phyloP scores from a whole-genome alignment of 129 eudicot genomes.

The Helianthus tuberosus region DNA sequence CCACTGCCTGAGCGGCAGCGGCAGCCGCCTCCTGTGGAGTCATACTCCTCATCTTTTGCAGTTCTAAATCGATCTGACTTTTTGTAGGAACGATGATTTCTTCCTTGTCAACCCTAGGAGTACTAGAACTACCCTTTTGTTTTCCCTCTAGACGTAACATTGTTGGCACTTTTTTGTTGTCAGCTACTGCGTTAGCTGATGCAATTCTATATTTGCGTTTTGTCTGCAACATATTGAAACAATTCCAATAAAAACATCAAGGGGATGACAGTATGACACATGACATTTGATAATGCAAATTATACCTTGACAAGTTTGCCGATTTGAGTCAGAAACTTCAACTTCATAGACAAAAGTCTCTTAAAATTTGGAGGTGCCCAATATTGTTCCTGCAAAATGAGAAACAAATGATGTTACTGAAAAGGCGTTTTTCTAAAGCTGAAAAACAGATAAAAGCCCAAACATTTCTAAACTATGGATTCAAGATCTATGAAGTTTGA shows the following conservation, averaged over 20 bases:
- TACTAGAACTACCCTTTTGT: slow-evolving; percentile 32
- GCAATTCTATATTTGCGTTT: slow-evolving; percentile 77
- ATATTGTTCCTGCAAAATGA: slow-evolving; percentile 69
- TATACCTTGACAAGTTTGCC: slow-evolving; percentile 85
- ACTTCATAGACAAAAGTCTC: slow-evolving; percentile 77
- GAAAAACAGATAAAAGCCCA: not conserved
- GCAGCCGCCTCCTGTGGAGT: slow-evolving; percentile 94
- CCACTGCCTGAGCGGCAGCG: slow-evolving; percentile 93
- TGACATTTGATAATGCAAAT: slow-evolving; percentile 8
- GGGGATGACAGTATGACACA: not conserved
- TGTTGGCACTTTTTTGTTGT: slow-evolving; percentile 55
- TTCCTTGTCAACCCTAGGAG: slow-evolving; percentile 50
- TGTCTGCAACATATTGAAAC: slow-evolving; percentile 36
- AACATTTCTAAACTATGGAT: not conserved
- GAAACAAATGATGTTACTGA: not conserved
- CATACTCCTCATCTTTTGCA: slow-evolving; percentile 88
- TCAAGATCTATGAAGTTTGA: not conserved
- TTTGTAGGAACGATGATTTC: slow-evolving; percentile 50
- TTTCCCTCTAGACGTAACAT: slow-evolving; percentile 57
- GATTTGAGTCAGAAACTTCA: slow-evolving; percentile 73
- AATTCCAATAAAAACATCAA: not conserved
- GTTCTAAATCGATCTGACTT: slow-evolving; percentile 75
- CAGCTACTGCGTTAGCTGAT: slow-evolving; percentile 47
- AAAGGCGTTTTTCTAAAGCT: not conserved
- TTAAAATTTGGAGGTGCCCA: slow-evolving; percentile 97